Evolutionary conservation across 345 rosid species (phyloP).

Genomic region (Punica granatum): DNA sequence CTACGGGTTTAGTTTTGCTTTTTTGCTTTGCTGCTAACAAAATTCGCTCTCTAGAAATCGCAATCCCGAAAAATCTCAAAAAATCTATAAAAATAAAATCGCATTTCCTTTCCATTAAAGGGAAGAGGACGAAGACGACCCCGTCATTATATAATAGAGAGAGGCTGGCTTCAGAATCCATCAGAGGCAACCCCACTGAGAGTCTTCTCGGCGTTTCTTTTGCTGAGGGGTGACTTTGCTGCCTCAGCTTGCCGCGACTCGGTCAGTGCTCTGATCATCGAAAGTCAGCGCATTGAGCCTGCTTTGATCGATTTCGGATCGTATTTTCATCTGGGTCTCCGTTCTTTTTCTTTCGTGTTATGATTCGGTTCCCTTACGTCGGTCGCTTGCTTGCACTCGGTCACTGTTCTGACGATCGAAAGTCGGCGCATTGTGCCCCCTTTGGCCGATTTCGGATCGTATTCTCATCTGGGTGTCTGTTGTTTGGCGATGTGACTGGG

Average conservation of each 20-base stretch:
- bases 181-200: background rate
- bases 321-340: background rate
- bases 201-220: background rate
- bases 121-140: background rate
- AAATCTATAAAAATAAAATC: background rate
- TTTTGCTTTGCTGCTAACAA: too few relatives aligned
- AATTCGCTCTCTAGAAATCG: background rate
- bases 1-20: too few relatives aligned
- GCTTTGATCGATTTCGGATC: background rate
- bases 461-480: too few relatives aligned
- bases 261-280: slow-evolving; percentile 7
- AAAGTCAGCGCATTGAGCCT: background rate
- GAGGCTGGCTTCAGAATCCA: background rate
- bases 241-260: background rate
- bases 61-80: background rate
- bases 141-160: too few relatives aligned
- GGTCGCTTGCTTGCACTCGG: background rate
- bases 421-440: too few relatives aligned
- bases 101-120: background rate
- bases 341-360: background rate
- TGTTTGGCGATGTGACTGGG: too few relatives aligned
- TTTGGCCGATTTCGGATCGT: too few relatives aligned
- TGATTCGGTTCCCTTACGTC: background rate
- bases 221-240: background rate
- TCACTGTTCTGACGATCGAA: too few relatives aligned